A percentile compares a stretch with the other conserved stretches of the same genome.
phyloP scores from a whole-genome alignment of 306 rosid genomes.

The Carpinus fangiana region DNA sequence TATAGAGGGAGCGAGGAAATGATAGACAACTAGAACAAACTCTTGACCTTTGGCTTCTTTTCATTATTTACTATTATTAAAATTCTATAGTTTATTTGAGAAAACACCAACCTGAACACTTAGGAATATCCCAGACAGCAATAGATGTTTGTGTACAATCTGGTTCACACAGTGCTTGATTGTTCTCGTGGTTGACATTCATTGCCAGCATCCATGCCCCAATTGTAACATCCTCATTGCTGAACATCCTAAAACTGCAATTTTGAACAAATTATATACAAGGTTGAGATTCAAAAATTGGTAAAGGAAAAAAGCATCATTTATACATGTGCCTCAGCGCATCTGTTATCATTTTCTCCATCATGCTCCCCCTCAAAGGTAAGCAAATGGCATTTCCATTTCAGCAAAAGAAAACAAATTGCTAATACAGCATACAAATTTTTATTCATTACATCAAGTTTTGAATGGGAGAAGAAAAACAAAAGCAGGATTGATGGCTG shows the following conservation, averaged over 20 bases:
- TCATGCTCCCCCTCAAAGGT: neutral
- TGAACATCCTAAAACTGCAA: conserved; percentile 95
- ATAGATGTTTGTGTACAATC: conserved; percentile 74
- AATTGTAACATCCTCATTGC: conserved; percentile 97
- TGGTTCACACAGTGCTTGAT: conserved; percentile 61
- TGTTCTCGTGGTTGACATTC: conserved; percentile 93
- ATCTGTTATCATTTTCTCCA: neutral
- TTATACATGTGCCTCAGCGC: neutral
- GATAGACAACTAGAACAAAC: neutral
- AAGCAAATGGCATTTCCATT: neutral
- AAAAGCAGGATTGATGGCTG: neutral
- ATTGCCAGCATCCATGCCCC: conserved; percentile 99
- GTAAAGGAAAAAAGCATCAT: neutral
- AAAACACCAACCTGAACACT: conserved; percentile 83
- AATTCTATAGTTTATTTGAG: conserved; percentile 5
- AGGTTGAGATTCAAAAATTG: neutral
- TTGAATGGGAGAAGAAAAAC: neutral
- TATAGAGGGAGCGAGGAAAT: neutral
- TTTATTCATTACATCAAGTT: neutral
- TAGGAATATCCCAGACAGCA: conserved; percentile 98
- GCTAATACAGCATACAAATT: neutral
- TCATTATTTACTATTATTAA: neutral
- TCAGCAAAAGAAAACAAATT: neutral
- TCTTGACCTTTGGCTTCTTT: neutral
- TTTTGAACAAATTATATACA: conserved; percentile 22